These are phyloP conservation scores for Hypoxylon crocopeplum DNA, from an alignment of 495 filamentous ascomycete genomes.

Conservation along the genomic window DNA sequence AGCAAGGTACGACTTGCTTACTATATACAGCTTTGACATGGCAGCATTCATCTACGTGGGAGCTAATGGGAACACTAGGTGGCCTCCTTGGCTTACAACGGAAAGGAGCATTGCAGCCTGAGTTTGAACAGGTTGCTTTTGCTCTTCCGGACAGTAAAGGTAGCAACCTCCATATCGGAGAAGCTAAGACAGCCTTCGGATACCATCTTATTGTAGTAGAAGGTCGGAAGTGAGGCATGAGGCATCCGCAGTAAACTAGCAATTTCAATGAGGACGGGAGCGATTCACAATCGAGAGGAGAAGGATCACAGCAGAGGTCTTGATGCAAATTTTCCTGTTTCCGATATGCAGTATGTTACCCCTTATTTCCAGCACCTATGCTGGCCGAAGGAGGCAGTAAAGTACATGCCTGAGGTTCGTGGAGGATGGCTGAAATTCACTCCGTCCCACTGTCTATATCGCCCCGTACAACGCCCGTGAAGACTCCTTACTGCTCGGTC, in stretches of 20 bases:
- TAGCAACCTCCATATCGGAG: conserved; percentile 74
- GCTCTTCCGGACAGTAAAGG: conserved; percentile 78
- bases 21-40: neutral
- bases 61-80: conserved; percentile 52
- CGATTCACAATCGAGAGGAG: conserved; percentile 6
- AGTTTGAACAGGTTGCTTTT: conserved; percentile 84
- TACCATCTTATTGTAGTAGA: conserved; percentile 94
- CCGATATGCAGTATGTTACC: conserved; percentile 47
- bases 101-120: conserved; percentile 72
- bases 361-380: conserved; percentile 42
- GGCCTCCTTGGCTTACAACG: conserved; percentile 86
- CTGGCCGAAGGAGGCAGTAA: conserved; percentile 44
- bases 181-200: conserved; percentile 85
- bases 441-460: conserved; percentile 42
- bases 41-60: neutral
- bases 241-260: conserved; percentile 11
- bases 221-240: conserved; percentile 40
- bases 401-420: conserved; percentile 43
- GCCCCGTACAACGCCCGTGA: conserved; percentile 35
- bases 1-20: conserved; percentile 64
- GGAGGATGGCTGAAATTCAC: conserved; percentile 39
- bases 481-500: conserved; percentile 67
- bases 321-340: conserved; percentile 42
- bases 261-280: neutral
- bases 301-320: conserved; percentile 3